Evolutionary conservation across 2,329 filamentous ascomycete genomes (phyloP).

Genomic region (Neonectria hederae): DNA sequence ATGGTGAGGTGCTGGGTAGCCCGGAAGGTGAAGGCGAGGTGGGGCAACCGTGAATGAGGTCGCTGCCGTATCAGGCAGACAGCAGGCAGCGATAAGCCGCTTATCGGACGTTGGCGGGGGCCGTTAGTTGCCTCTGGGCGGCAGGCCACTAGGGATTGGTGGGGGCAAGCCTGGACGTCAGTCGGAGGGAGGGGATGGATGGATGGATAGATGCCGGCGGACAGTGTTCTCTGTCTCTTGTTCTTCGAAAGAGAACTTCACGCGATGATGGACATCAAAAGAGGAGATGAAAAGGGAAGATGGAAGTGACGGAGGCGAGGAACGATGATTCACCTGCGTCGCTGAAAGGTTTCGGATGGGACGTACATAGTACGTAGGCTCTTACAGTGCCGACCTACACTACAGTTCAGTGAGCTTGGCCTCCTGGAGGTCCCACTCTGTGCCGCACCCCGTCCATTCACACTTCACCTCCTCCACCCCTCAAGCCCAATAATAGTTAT

Average conservation of each 20-base stretch:
- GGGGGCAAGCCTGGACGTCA: conserved; percentile 12
- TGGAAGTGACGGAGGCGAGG: not conserved
- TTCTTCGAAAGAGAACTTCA: not conserved
- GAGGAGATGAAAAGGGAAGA: not conserved
- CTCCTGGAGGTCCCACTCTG: conserved; percentile 13
- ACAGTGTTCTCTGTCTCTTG: not conserved
- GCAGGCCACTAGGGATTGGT: conserved; percentile 13
- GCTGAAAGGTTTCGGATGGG: conserved; percentile 1
- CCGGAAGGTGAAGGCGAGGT: conserved; percentile 43
- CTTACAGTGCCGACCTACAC: conserved; percentile 17
- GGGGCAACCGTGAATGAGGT: conserved; percentile 40
- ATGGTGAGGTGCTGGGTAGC: conserved; percentile 36
- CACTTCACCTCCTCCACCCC: not conserved
- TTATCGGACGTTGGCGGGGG: conserved; percentile 40
- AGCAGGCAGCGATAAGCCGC: conserved; percentile 45
- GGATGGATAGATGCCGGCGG: not conserved
- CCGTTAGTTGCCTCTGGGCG: conserved; percentile 12
- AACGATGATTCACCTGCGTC: not conserved
- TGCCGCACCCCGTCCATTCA: conserved; percentile 1
- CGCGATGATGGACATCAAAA: not conserved
- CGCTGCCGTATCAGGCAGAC: conserved; percentile 46
- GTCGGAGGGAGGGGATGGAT: conserved; percentile 1
- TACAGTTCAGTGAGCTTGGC: conserved; percentile 4
- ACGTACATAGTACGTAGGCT: conserved; percentile 12
- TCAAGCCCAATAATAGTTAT: not conserved